Evolutionary conservation across 1,139 yeast genomes (phyloP).

Genomic region (Hemisphaericaspora xylanilytica): DNA sequence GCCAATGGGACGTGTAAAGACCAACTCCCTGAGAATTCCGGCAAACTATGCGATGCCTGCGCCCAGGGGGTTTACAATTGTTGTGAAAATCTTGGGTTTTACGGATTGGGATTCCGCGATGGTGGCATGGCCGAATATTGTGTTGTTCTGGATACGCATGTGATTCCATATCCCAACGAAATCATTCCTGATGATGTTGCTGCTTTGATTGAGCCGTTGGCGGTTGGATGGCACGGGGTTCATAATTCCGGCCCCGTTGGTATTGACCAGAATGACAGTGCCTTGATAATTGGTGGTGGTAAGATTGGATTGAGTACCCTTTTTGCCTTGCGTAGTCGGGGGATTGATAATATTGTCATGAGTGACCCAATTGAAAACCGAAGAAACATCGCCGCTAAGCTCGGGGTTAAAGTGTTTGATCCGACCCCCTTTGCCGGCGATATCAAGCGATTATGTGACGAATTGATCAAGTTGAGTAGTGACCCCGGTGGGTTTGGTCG

Average conservation of each 20-base stretch:
- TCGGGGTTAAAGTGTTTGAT: constrained; percentile 51
- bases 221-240: constrained; percentile 63
- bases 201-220: constrained; percentile 54
- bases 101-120: constrained; percentile 48
- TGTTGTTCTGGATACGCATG: constrained; percentile 47
- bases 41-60: constrained; percentile 41
- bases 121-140: constrained; percentile 54
- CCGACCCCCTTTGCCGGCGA: constrained; percentile 32
- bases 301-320: constrained; percentile 61
- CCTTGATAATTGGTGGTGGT: constrained; percentile 60
- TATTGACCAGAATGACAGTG: constrained; percentile 20
- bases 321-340: constrained; percentile 55
- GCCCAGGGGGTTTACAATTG: constrained; percentile 45
- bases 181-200: constrained; percentile 51
- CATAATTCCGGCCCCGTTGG: constrained; percentile 28
- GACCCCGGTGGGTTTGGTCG: constrained; percentile 55
- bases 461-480: constrained; percentile 38
- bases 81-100: constrained; percentile 40
- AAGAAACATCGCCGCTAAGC: constrained; percentile 48
- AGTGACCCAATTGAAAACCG: constrained; percentile 60
- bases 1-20: constrained; percentile 42
- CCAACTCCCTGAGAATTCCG: not conserved
- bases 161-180: constrained; percentile 42
- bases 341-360: constrained; percentile 52
- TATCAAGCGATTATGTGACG: constrained; percentile 30